phyloP scores from a whole-genome alignment of 192 early-diverging fungal species.

The Entomortierella beljakovae region DNA sequence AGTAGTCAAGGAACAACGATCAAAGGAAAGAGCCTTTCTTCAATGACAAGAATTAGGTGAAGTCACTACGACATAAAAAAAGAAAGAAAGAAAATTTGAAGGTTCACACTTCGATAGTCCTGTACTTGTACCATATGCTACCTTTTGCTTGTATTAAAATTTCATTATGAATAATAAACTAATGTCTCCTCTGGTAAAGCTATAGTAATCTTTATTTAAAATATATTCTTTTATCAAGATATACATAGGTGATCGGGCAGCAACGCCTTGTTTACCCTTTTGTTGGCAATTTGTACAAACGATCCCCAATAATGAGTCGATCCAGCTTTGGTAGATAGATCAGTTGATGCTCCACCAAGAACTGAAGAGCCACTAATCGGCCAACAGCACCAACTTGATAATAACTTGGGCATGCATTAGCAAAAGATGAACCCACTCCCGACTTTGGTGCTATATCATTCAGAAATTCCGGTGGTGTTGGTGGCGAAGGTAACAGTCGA shows the following conservation, averaged over 20 bases:
- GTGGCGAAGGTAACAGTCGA: neutral
- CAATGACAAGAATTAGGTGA: constrained; percentile 30
- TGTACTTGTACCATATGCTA: no score
- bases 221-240: no score
- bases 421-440: neutral
- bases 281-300: constrained; percentile 20
- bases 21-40: constrained; percentile 22
- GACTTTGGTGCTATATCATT: neutral
- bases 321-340: constrained; percentile 22
- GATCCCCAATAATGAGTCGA: constrained; percentile 22
- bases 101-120: no score
- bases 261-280: no score
- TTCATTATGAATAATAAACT: no score
- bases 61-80: neutral
- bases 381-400: constrained; percentile 18
- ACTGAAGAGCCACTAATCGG: constrained; percentile 33
- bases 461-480: neutral
- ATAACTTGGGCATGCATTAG: neutral
- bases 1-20: constrained; percentile 5
- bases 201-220: no score
- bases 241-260: no score
- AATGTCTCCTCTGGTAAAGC: no score
- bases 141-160: no score
- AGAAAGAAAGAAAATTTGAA: neutral
- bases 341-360: constrained; percentile 34